phyloP scores from a whole-genome alignment of 2,329 filamentous ascomycete genomes.

The Exophiala aquamarina region DNA sequence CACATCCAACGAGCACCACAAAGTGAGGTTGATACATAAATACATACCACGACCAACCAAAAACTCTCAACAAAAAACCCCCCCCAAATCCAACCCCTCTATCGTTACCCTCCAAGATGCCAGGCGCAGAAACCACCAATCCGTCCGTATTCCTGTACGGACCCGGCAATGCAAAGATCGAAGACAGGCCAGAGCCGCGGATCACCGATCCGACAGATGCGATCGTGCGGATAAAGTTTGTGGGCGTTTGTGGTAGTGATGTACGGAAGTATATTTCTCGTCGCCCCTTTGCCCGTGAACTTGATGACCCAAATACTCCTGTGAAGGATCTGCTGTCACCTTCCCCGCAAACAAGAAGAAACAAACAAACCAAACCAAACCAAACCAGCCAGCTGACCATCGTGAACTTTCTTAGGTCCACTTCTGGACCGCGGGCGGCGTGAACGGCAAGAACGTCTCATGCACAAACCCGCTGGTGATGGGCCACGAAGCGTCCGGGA shows the following conservation, averaged over 20 bases:
- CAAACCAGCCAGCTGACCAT: not conserved
- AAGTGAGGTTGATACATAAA: no score
- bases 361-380: not conserved
- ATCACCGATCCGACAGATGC: conserved; percentile 37
- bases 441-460: conserved; percentile 33
- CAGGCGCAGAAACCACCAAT: conserved; percentile 28
- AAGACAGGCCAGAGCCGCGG: conserved; percentile 39
- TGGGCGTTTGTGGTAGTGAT: conserved; percentile 47
- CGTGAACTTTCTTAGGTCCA: conserved; percentile 33
- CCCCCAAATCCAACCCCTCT: no score
- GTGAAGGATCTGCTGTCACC: no score
- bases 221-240: conserved; percentile 45
- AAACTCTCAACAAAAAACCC: no score
- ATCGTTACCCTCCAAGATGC: no score
- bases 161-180: conserved; percentile 37
- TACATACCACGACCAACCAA: no score
- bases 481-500: conserved; percentile 38
- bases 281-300: no score
- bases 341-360: not conserved
- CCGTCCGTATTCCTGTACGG: conserved; percentile 45
- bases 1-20: no score
- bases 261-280: no score
- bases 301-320: no score
- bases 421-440: conserved; percentile 41
- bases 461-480: conserved; percentile 31